A percentile compares a stretch with the other conserved stretches of the same genome.
These are phyloP conservation scores for Nicotiana otophora DNA, from an alignment of 257 asterid genomes.

Conservation along the genomic window DNA sequence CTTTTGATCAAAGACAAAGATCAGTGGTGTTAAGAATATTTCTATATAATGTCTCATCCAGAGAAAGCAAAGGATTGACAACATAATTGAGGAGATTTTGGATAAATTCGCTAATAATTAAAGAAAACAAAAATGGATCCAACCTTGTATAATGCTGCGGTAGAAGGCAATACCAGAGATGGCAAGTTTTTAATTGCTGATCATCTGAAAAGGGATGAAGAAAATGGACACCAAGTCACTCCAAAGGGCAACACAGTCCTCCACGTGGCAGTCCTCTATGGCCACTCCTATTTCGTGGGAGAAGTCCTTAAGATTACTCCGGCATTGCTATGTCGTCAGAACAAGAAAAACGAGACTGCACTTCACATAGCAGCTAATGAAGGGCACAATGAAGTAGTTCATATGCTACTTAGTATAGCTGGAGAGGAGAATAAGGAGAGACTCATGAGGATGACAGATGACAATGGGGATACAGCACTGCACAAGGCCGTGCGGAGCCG, in stretches of 20 bases:
- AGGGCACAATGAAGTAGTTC: not conserved
- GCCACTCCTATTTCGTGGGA: not conserved
- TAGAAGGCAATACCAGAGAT: not conserved
- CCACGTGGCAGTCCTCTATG: slow-evolving; percentile 18
- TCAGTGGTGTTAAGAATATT: too few relatives aligned
- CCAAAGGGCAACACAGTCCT: slow-evolving; percentile 14
- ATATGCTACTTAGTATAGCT: not conserved
- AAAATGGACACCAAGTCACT: slow-evolving; percentile 1
- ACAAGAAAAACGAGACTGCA: slow-evolving; percentile 12
- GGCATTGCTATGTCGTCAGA: not conserved
- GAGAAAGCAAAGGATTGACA: not conserved
- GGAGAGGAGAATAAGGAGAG: too few relatives aligned
- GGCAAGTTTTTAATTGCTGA: not conserved
- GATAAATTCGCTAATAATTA: too few relatives aligned
- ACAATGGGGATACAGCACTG: too few relatives aligned
- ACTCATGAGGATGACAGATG: too few relatives aligned
- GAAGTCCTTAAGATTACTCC: not conserved
- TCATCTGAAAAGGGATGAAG: not conserved
- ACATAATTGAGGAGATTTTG: not conserved
- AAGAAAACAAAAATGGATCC: slow-evolving; percentile 6
- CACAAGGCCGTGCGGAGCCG: too few relatives aligned
- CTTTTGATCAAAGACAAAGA: too few relatives aligned
- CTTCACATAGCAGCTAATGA: slow-evolving; percentile 19
- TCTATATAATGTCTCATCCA: not conserved
- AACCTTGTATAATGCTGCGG: slow-evolving; percentile 11